Evolutionary conservation across 768 basidiomycete species (phyloP).

Genomic region (Leccinum uliginosum): DNA sequence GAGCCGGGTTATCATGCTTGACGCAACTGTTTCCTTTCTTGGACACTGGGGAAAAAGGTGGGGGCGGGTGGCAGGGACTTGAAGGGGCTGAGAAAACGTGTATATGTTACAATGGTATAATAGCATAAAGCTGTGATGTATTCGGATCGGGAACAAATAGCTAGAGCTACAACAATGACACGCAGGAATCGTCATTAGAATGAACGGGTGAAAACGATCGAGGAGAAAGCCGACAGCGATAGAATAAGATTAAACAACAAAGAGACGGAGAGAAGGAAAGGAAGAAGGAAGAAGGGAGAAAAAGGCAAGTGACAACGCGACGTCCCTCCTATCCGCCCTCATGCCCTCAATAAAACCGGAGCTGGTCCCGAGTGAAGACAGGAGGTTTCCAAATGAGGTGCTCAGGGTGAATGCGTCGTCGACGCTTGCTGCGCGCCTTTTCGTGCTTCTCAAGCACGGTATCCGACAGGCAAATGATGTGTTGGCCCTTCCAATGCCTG

Average conservation of each 20-base stretch:
- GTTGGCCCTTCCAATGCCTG: conserved; percentile 93
- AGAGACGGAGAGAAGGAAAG: background rate
- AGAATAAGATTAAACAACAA: background rate
- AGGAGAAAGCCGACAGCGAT: background rate
- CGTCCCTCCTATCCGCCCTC: background rate
- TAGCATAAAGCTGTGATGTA: conserved; percentile 8
- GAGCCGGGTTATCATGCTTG: conserved; percentile 5
- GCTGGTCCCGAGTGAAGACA: conserved; percentile 83
- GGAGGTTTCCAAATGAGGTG: conserved; percentile 93
- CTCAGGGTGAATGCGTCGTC: conserved; percentile 74
- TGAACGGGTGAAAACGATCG: background rate
- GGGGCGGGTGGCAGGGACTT: background rate
- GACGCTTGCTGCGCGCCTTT: conserved; percentile 74
- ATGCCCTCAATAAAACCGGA: conserved; percentile 53
- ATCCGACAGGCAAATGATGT: conserved; percentile 90
- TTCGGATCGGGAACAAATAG: conserved; percentile 5
- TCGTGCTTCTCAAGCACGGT: conserved; percentile 88
- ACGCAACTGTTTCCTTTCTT: background rate
- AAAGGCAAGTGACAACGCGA: background rate
- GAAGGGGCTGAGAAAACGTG: background rate
- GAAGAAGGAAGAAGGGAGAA: background rate
- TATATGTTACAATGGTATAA: conserved; percentile 13
- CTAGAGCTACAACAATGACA: conserved; percentile 26
- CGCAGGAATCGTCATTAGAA: conserved; percentile 4
- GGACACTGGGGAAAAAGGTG: background rate